Evolutionary conservation across 2,329 filamentous ascomycete species (phyloP).

Genomic region (Phialophora macrospora): DNA sequence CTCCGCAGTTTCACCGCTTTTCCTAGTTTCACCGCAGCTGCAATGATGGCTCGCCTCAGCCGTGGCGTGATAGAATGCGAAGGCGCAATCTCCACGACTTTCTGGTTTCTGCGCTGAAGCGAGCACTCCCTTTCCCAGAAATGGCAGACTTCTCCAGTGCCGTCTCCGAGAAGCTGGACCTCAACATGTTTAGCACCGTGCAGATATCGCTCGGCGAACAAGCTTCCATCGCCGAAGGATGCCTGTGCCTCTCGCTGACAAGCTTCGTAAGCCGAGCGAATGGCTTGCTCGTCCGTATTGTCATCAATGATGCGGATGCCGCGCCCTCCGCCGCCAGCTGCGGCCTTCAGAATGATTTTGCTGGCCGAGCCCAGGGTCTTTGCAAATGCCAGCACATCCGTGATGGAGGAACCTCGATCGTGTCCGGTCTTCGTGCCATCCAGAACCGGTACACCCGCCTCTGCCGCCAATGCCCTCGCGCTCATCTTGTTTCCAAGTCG

Average conservation of each 20-base stretch:
- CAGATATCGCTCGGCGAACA: slow-evolving; percentile 97
- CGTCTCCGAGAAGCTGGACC: slow-evolving; percentile 96
- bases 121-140: slow-evolving; percentile 99
- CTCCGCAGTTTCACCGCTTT: slow-evolving; percentile 98
- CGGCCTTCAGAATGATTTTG: slow-evolving; percentile 99
- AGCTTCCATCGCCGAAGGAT: slow-evolving; percentile 95
- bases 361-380: slow-evolving; percentile 28
- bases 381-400: slow-evolving; percentile 83
- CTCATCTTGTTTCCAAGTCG: slow-evolving; percentile 97
- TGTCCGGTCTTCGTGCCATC: slow-evolving; percentile 81
- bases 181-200: slow-evolving; percentile 99
- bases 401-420: slow-evolving; percentile 92
- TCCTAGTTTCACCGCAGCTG: slow-evolving; percentile 89
- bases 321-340: slow-evolving; percentile 94
- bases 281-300: slow-evolving; percentile 75
- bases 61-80: slow-evolving; percentile 89
- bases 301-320: slow-evolving; percentile 98
- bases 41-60: slow-evolving; percentile 82
- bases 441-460: slow-evolving; percentile 96
- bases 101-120: slow-evolving; percentile 97
- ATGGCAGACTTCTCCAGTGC: slow-evolving; percentile 95
- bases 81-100: slow-evolving; percentile 96
- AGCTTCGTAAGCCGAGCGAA: slow-evolving; percentile 72
- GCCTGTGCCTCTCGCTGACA: slow-evolving; percentile 97
- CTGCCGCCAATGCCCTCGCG: slow-evolving; percentile 81